Evolutionary conservation across 2,329 filamentous ascomycete genomes (phyloP), one percentile per base, ranked within the genome.

Genomic region (Neopestalotiopsis sp.): DNA sequence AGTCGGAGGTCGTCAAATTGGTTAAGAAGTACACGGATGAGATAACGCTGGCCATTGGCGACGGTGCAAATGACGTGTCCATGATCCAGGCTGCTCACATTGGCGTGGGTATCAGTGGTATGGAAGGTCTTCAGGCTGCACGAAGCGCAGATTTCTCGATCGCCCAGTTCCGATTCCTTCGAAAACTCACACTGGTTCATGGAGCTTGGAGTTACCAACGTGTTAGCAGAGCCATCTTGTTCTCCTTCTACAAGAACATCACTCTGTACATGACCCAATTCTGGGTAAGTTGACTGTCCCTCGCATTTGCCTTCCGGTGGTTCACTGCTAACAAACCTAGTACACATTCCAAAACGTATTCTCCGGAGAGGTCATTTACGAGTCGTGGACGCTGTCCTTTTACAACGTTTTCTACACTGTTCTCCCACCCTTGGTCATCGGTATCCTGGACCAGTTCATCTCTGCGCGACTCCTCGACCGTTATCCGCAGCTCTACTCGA

Each of bases 81-180:
- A 99, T 99, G 96, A 99, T 99, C 67, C 96, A 99, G 84, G 96
- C 96, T 12, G 96, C 96, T 13, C 96, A 99, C 79, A 97, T 99
- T 72, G 96, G 96, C 72, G 94, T 99, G 59, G 96, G 96, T 81
- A 99, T 99, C 80, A 97, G 94, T 77, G 96, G 96, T 81, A 89
- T 97, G 72, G 96, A 99, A 86, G 96, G 96, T 86, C 89, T 99
- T 0, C 96, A 99, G 82, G 96, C 96, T 61, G 96, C 96, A 62
- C 91, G 96, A 76, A 97, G 94, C 76, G 96, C 96, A 69, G 96
- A 99, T 82, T 94, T 99, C 61, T 91, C 95, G 9, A 98, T 99
- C 78, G 96, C 90, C 0, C 96, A 99, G 80, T 99, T 99, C 86
- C 91, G 95, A 68, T 99, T 92, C 81, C 88, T 99, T 64, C 92